A percentile compares a stretch with the other conserved stretches of the same genome.
These are phyloP conservation scores for Spongospora subterranea DNA, from an alignment of 208 protist species.

Conservation along the genomic window DNA sequence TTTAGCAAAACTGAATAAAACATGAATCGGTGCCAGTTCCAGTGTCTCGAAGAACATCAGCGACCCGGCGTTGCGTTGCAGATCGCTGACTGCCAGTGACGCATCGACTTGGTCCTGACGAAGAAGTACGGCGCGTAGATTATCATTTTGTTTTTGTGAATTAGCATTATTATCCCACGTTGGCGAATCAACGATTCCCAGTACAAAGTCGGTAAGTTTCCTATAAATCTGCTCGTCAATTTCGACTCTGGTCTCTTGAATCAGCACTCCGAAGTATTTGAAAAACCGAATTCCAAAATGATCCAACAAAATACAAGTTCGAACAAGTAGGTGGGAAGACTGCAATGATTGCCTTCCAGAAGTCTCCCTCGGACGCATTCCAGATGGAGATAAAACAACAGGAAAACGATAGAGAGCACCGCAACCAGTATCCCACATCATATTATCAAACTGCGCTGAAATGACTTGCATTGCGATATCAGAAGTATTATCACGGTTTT, in stretches of 20 bases:
- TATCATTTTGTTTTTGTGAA: background rate
- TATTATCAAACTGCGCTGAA: conserved; percentile 25
- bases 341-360: background rate
- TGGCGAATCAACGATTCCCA: background rate
- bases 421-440: background rate
- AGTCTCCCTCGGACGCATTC: background rate
- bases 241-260: conserved; percentile 41
- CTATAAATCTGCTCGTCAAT: background rate
- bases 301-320: conserved; percentile 27
- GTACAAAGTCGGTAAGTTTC: background rate
- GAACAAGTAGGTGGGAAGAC: conserved; percentile 23
- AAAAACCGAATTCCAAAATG: background rate
- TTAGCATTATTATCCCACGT: background rate
- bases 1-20: conserved; percentile 17
- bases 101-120: conserved; percentile 6
- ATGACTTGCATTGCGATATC: background rate
- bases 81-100: background rate
- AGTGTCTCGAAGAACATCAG: conserved; percentile 51
- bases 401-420: background rate
- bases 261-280: conserved; percentile 48
- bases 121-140: background rate
- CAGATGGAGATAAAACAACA: background rate
- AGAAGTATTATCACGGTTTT: background rate
- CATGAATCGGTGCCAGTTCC: conserved; percentile 49
- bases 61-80: background rate